Conservation (phyloP, 2,329 filamentous ascomycete genomes). For the Geosmithia morbida region DNA sequence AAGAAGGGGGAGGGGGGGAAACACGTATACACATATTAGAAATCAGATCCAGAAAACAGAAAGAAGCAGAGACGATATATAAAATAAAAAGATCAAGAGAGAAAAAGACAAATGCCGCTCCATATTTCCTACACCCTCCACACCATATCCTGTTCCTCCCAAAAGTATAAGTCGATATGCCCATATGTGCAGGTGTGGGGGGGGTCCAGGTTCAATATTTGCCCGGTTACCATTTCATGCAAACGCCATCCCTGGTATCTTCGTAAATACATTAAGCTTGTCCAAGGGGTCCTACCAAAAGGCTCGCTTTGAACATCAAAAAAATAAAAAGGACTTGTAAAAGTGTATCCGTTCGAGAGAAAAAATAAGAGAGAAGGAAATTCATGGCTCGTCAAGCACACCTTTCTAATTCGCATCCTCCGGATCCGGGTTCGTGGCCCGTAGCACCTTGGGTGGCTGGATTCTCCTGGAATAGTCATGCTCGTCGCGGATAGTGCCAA, state of each 20-base stretch:
- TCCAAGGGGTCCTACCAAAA: not conserved
- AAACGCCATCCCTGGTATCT: constrained; percentile 12
- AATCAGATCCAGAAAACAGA: no score
- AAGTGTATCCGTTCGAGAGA: not conserved
- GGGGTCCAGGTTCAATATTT: no score
- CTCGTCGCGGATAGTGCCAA: constrained; percentile 49
- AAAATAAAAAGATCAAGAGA: no score
- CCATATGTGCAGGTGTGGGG: no score
- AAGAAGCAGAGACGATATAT: no score
- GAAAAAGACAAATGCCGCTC: no score
- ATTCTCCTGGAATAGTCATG: constrained; percentile 51
- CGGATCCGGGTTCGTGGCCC: constrained; percentile 48
- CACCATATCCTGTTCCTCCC: no score
- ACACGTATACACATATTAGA: no score
- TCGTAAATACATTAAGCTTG: constrained; percentile 13
- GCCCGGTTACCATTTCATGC: not conserved
- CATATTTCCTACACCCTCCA: no score
- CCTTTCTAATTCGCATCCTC: constrained; percentile 3
- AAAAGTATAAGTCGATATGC: no score
- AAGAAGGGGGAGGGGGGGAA: no score
- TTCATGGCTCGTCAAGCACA: not conserved
- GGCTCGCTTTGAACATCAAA: no score
- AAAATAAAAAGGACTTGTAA: constrained; percentile 5
- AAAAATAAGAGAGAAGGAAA: not conserved
- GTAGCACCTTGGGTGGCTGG: constrained; percentile 39